Evolutionary conservation across 176 grass and related monocot genomes (phyloP).

Genomic region (Eragrostis curvula): DNA sequence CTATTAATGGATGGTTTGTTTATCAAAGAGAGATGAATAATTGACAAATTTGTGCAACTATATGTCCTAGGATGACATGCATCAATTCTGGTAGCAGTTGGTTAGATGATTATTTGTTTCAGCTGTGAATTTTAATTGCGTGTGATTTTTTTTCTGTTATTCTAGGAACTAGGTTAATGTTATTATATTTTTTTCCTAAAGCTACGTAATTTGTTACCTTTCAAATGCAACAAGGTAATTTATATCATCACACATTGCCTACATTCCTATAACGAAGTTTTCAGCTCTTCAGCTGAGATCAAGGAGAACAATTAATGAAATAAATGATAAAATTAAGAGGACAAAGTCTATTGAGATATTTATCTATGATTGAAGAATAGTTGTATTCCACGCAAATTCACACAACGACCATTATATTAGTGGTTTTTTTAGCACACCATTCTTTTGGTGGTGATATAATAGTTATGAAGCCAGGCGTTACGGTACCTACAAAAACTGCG

Average conservation of each 20-base stretch:
- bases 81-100: conserved; percentile 24
- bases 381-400: no score
- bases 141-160: conserved; percentile 10
- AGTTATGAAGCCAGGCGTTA: no score
- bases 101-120: conserved; percentile 45
- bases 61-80: neutral
- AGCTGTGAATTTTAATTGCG: conserved; percentile 25
- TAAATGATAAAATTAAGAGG: no score
- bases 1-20: neutral
- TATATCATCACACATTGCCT: neutral
- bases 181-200: conserved; percentile 27
- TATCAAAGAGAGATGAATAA: conserved; percentile 5
- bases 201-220: neutral
- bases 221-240: neutral
- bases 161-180: neutral
- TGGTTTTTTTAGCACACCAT: no score
- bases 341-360: no score
- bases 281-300: no score
- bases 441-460: no score
- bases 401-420: no score
- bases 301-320: no score
- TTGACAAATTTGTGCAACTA: conserved; percentile 15
- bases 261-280: no score
- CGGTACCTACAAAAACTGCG: no score
- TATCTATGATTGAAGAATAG: no score